A percentile compares a stretch with the other conserved stretches of the same genome.
phyloP scores from a whole-genome alignment of 2,329 filamentous ascomycete species.

The Chaetomiaceae sp. region DNA sequence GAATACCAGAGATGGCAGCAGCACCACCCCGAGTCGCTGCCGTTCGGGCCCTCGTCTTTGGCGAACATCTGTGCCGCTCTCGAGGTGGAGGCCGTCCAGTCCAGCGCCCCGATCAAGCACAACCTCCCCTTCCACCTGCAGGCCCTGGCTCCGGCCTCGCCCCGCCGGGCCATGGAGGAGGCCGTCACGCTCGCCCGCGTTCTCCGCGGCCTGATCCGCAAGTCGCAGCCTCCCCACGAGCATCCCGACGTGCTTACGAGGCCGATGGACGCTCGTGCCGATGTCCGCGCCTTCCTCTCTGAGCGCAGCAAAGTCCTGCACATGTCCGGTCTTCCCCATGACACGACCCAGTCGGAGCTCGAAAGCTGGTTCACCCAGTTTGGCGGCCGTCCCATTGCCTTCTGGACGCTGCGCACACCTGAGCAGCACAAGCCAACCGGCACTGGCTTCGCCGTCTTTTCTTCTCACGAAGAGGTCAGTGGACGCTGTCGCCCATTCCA shows the following conservation, averaged over 20 bases:
- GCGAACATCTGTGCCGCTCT: constrained; percentile 97
- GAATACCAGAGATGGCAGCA: constrained; percentile 99
- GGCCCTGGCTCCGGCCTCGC: constrained; percentile 89
- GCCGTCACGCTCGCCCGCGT: constrained; percentile 91
- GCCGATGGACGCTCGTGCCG: constrained; percentile 93
- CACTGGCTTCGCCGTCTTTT: constrained; percentile 96
- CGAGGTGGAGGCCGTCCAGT: constrained; percentile 96
- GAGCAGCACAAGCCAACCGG: constrained; percentile 99
- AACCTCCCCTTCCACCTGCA: constrained; percentile 97
- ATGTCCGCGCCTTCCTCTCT: constrained; percentile 91
- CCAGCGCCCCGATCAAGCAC: constrained; percentile 96
- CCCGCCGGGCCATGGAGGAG: constrained; percentile 95
- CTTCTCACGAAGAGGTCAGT: constrained; percentile 91
- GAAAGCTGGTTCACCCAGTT: constrained; percentile 99
- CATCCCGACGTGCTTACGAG: constrained; percentile 92
- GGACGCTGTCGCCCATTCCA: no score
- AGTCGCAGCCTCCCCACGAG: constrained; percentile 89
- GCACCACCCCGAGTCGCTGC: constrained; percentile 94
- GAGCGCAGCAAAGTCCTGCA: constrained; percentile 98
- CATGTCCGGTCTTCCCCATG: constrained; percentile 94
- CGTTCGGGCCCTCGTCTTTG: constrained; percentile 91
- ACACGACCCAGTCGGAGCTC: constrained; percentile 96
- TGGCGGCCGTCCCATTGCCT: constrained; percentile 93
- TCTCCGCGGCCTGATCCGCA: constrained; percentile 85
- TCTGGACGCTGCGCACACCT: constrained; percentile 96